Percentiles rank a stretch among this genome's conserved stretches.
These are phyloP conservation scores for Canna indica DNA, from an alignment of 176 grass and related monocot genomes.

Conservation along the genomic window DNA sequence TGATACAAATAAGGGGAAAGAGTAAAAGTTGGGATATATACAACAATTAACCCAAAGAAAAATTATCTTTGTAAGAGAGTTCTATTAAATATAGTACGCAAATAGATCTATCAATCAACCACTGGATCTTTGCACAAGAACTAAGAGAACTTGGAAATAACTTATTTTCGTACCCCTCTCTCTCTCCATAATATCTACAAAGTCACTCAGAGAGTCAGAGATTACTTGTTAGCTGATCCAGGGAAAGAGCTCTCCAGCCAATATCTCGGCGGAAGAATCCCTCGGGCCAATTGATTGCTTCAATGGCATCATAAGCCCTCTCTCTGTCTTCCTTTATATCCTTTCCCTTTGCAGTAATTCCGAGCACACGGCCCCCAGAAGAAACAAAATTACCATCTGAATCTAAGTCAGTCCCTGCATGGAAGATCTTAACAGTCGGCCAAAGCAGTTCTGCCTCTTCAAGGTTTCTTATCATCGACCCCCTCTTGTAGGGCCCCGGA, in stretches of 20 bases:
- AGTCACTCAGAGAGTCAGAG: background rate
- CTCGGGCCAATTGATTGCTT: constrained; percentile 64
- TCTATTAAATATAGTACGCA: no score
- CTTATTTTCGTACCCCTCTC: no score
- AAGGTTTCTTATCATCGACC: constrained; percentile 54
- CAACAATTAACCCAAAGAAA: no score
- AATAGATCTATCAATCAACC: no score
- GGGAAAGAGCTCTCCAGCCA: constrained; percentile 51
- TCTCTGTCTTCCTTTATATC: constrained; percentile 52
- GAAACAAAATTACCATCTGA: constrained; percentile 54
- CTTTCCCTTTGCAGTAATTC: constrained; percentile 65
- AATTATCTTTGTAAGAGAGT: no score
- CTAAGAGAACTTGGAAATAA: no score
- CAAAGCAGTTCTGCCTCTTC: constrained; percentile 60
- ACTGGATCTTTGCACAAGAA: no score
- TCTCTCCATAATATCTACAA: no score
- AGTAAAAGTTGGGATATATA: no score
- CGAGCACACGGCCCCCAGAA: constrained; percentile 46
- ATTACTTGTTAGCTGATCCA: constrained; percentile 19
- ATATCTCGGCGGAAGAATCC: constrained; percentile 73
- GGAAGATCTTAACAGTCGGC: constrained; percentile 76
- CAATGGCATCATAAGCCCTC: constrained; percentile 49
- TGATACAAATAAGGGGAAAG: no score
- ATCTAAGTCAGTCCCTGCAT: constrained; percentile 56
- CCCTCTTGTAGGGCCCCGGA: constrained; percentile 66